phyloP scores from a whole-genome alignment of 305 asterid genomes.

The Fraxinus dipetala region DNA sequence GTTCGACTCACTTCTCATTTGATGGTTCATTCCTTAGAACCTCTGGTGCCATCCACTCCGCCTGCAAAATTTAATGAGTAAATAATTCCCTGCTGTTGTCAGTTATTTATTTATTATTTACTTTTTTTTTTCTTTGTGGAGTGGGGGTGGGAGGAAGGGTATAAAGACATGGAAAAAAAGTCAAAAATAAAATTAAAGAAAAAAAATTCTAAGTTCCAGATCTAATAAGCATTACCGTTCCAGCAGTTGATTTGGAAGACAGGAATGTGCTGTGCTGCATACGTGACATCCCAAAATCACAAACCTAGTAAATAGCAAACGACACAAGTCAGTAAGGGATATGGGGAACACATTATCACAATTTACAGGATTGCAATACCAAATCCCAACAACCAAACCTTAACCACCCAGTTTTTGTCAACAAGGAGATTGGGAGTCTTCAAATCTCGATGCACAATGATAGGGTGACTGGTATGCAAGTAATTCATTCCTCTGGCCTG shows the following conservation, averaged over 20 bases:
- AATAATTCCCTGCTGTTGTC: background rate
- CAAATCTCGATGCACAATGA: constrained; percentile 88
- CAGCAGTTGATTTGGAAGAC: constrained; percentile 90
- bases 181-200: background rate
- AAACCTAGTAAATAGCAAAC: constrained; percentile 53
- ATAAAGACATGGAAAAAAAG: background rate
- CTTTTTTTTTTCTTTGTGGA: background rate
- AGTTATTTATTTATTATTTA: background rate
- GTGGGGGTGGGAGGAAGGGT: background rate
- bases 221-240: constrained; percentile 62
- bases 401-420: constrained; percentile 85
- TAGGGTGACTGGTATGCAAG: constrained; percentile 84
- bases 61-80: constrained; percentile 50
- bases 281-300: constrained; percentile 97
- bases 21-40: constrained; percentile 93
- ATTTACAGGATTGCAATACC: background rate
- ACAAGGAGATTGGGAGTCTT: constrained; percentile 96
- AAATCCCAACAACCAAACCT: constrained; percentile 43
- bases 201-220: background rate
- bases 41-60: constrained; percentile 99
- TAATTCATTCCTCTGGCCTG: constrained; percentile 98
- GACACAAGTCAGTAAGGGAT: constrained; percentile 13
- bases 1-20: constrained; percentile 57
- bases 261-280: constrained; percentile 88
- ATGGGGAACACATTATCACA: background rate